A percentile compares a stretch with the other conserved stretches of the same genome.
Evolutionary conservation across 345 rosid species (phyloP).

Genomic region (Draba incana): DNA sequence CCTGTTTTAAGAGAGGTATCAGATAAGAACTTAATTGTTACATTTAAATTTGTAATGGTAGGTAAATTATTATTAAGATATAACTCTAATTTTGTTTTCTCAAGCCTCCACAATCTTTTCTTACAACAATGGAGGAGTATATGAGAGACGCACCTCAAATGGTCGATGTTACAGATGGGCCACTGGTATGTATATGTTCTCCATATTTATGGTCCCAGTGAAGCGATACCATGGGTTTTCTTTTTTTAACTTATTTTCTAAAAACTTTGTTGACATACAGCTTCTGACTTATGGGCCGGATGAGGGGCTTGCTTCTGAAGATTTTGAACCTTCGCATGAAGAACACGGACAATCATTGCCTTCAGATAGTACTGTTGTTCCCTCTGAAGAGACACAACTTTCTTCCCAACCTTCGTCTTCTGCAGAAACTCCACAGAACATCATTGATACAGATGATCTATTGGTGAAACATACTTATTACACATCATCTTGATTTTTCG

Average conservation of each 20-base stretch:
- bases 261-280: conserved; percentile 43
- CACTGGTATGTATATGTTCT: conserved; percentile 59
- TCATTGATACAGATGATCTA: conserved; percentile 71
- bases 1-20: conserved; percentile 80
- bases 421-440: conserved; percentile 56
- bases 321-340: conserved; percentile 47
- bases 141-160: conserved; percentile 43
- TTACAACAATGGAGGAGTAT: conserved; percentile 46
- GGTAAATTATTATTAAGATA: background rate
- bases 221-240: background rate
- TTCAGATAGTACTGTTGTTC: conserved; percentile 47
- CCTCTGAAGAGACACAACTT: conserved; percentile 51
- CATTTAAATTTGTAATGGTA: background rate
- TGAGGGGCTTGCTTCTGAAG: conserved; percentile 58
- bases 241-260: conserved; percentile 1
- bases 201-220: conserved; percentile 4
- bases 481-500: conserved; percentile 14
- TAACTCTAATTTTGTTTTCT: conserved; percentile 29
- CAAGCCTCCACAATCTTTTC: conserved; percentile 87
- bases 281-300: conserved; percentile 84
- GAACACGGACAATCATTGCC: conserved; percentile 64
- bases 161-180: conserved; percentile 49
- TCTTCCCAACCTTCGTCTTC: conserved; percentile 48
- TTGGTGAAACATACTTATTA: conserved; percentile 54
- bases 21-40: conserved; percentile 16